These are phyloP conservation scores for Solanum ahanhuiri DNA, from an alignment of 257 asterid species.

Conservation along the genomic window DNA sequence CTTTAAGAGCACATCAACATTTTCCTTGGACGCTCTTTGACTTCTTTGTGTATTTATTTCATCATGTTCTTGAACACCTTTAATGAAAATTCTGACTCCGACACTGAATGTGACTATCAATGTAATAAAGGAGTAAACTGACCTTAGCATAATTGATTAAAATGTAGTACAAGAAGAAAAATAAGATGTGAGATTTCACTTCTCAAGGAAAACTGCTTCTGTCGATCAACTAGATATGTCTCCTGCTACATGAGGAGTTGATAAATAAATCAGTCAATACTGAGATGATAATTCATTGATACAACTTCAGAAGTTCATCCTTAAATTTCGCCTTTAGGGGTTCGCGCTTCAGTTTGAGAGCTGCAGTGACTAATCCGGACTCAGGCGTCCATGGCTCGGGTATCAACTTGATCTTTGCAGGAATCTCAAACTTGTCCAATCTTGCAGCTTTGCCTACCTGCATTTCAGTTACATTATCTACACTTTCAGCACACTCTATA, in stretches of 20 bases:
- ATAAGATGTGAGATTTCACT: not conserved
- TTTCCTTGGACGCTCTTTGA: not conserved
- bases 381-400: slow-evolving; percentile 95
- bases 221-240: not conserved
- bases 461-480: not conserved
- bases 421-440: slow-evolving; percentile 73
- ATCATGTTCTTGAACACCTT: rapidly evolving
- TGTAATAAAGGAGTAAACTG: not conserved
- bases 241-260: not conserved
- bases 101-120: not conserved
- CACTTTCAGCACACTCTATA: too few species aligned
- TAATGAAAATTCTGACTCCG: not conserved
- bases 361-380: slow-evolving; percentile 85
- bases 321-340: slow-evolving; percentile 55
- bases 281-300: slow-evolving; percentile 29
- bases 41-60: not conserved
- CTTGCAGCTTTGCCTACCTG: slow-evolving; percentile 66
- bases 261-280: not conserved
- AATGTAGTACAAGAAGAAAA: not conserved
- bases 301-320: slow-evolving; percentile 52
- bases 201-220: not conserved
- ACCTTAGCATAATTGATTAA: not conserved
- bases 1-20: not conserved
- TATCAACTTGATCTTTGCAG: slow-evolving; percentile 70
- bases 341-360: slow-evolving; percentile 83